phyloP scores from a whole-genome alignment of 257 asterid species.

The Gardenia jasminoides region DNA sequence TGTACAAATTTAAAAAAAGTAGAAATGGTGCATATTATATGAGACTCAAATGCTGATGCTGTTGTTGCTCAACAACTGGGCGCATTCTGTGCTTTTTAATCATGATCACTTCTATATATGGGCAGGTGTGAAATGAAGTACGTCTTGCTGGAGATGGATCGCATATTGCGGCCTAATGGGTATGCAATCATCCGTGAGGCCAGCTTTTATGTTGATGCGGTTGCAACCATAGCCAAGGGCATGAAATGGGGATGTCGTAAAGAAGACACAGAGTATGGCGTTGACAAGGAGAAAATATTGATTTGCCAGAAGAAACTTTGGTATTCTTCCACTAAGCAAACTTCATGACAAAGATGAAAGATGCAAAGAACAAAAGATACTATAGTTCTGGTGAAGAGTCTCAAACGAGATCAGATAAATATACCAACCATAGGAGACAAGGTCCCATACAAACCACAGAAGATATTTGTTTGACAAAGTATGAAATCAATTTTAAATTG shows the following conservation, averaged over 20 bases:
- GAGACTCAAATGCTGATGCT: no score
- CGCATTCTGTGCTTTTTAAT: background rate
- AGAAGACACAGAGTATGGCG: slow-evolving; percentile 72
- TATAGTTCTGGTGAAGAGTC: slow-evolving; percentile 11
- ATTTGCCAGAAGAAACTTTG: slow-evolving; percentile 97
- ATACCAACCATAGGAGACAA: slow-evolving; percentile 34
- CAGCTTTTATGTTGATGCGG: slow-evolving; percentile 58
- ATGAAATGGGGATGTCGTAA: slow-evolving; percentile 90
- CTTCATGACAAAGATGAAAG: slow-evolving; percentile 34
- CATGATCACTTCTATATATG: background rate
- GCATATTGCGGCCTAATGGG: slow-evolving; percentile 87
- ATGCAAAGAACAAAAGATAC: background rate
- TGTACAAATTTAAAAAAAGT: no score
- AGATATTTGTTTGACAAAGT: slow-evolving; percentile 16
- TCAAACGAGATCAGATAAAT: slow-evolving; percentile 31
- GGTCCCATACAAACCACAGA: slow-evolving; percentile 16
- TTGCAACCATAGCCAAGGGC: slow-evolving; percentile 73
- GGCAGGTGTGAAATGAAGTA: slow-evolving; percentile 93
- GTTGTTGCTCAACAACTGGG: no score
- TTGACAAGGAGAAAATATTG: slow-evolving; percentile 68
- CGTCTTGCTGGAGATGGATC: slow-evolving; percentile 91
- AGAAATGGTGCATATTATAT: no score
- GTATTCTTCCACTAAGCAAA: slow-evolving; percentile 64
- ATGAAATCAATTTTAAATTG: slow-evolving; percentile 22
- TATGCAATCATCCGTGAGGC: slow-evolving; percentile 82